Base-by-base conservation (phyloP, 129 eudicot species). In the Pseudognaphalium luteoalbum region DNA sequence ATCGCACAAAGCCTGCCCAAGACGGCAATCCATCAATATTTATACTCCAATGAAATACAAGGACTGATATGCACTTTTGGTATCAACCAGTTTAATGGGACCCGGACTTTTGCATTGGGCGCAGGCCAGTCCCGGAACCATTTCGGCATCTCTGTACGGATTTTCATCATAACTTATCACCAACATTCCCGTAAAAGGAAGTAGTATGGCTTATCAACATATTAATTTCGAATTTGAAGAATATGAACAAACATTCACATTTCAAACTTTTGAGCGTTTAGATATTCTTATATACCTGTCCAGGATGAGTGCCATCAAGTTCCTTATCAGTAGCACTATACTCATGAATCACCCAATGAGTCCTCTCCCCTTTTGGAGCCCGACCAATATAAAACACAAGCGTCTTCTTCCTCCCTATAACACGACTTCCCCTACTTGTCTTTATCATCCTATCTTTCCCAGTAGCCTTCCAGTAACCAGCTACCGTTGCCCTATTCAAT, bases 381-480 rank as follows among this genome's bases (percentile, higher is more conserved):
- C 97, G 87, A 9, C 97, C 97, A 5, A 64, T 75, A 78, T 91
- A 83, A 68, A 88, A 91, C 33, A 91, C 97, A 12, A 91, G 81
- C 58, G 92, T 88, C 86, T 88, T 91, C 81, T 91, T 91, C 86
- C 76, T 88, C 68, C 97, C 97, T 68, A 91, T 88, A 42, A 80
- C 81, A 30, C 81, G 86, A 42, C 37, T 79, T 33, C 89, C 90
- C 60, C 73, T 85, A 1, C 73, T 37, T 14, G 90, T 30, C 64
- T 81, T 82, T 0, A 91, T 88, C 69, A 66, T 73, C 59, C 97
- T 79, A 66, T 91, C 97, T 71, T 85, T 88, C 73, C 97, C 97
- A 2, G 97, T 91, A 15, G 96, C 97, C 73, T 91, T 91, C 97
- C 97, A 91, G 82, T 87, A 91, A 29, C 97, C 97, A 19, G 85